Conservation (phyloP, 2,329 filamentous ascomycete genomes). For the Ascochyta clinopodiicola region DNA sequence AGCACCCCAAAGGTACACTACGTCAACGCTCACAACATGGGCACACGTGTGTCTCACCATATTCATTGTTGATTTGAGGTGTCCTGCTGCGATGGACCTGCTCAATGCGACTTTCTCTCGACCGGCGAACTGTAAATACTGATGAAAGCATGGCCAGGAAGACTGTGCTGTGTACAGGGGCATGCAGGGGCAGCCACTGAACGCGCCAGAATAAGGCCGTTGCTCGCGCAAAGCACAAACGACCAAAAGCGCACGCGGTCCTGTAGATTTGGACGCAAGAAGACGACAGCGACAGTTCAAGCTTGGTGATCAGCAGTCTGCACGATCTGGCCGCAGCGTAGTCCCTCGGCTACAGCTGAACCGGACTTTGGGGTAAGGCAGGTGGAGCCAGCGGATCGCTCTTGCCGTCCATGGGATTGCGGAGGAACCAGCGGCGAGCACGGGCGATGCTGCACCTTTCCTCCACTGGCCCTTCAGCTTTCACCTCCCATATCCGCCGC, state of each 20-base stretch:
- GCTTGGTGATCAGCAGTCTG: slow-evolving; percentile 1
- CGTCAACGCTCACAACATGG: neutral
- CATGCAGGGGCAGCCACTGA: slow-evolving; percentile 23
- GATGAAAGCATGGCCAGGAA: slow-evolving; percentile 14
- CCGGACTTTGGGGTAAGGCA: slow-evolving; percentile 15
- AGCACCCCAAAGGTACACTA: neutral
- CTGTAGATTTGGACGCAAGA: neutral
- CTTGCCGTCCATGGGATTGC: slow-evolving; percentile 34
- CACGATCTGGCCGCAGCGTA: slow-evolving; percentile 7
- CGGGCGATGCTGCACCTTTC: slow-evolving; percentile 23
- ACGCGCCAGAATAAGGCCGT: slow-evolving; percentile 7
- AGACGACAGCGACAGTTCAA: neutral
- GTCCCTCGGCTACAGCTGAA: slow-evolving; percentile 14
- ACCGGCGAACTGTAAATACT: slow-evolving; percentile 5
- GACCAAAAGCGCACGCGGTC: neutral
- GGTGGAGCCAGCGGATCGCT: slow-evolving; percentile 32
- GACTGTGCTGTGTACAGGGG: slow-evolving; percentile 15
- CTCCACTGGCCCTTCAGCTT: slow-evolving; percentile 21
- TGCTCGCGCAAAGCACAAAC: slow-evolving; percentile 12
- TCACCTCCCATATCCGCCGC: slow-evolving; percentile 7
- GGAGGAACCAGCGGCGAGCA: slow-evolving; percentile 33
- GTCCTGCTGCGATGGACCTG: neutral
- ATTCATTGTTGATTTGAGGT: neutral
- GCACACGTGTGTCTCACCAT: neutral
- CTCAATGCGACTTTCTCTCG: neutral